phyloP scores from a whole-genome alignment of 805 yeast species.

The Metschnikowia cubensis region DNA sequence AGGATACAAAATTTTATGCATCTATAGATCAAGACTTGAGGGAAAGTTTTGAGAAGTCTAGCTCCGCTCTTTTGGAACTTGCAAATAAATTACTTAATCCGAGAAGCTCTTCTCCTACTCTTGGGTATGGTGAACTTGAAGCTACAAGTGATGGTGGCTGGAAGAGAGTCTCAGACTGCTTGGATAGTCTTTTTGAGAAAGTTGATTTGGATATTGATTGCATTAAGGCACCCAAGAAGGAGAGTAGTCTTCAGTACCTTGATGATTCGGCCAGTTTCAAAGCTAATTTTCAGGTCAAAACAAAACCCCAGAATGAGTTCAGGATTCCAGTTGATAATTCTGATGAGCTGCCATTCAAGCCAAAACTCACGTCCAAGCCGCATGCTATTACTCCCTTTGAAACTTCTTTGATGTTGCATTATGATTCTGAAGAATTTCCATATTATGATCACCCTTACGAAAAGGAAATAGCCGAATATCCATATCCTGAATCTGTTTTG shows the following conservation, averaged over 20 bases:
- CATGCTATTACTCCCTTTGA: conserved; percentile 55
- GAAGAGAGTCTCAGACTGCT: conserved; percentile 55
- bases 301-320: conserved; percentile 71
- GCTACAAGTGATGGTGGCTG: conserved; percentile 46
- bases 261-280: conserved; percentile 8
- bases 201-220: conserved; percentile 66
- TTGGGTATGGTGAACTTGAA: conserved; percentile 42
- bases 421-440: conserved; percentile 2
- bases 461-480: conserved; percentile 63
- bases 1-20: conserved; percentile 73
- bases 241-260: conserved; percentile 12
- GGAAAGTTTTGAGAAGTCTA: conserved; percentile 35
- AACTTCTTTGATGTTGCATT: conserved; percentile 34
- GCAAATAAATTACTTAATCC: conserved; percentile 44
- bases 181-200: conserved; percentile 74
- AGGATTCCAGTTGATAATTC: conserved; percentile 59
- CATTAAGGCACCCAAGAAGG: conserved; percentile 19
- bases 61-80: conserved; percentile 40
- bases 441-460: conserved; percentile 74
- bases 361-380: conserved; percentile 70
- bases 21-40: conserved; percentile 53
- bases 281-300: conserved; percentile 1
- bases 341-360: conserved; percentile 70
- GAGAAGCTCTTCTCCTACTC: conserved; percentile 21
- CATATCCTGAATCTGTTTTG: conserved; percentile 61